Conservation (phyloP, 2,329 filamentous ascomycete genomes). For the Venturia carpophila region DNA sequence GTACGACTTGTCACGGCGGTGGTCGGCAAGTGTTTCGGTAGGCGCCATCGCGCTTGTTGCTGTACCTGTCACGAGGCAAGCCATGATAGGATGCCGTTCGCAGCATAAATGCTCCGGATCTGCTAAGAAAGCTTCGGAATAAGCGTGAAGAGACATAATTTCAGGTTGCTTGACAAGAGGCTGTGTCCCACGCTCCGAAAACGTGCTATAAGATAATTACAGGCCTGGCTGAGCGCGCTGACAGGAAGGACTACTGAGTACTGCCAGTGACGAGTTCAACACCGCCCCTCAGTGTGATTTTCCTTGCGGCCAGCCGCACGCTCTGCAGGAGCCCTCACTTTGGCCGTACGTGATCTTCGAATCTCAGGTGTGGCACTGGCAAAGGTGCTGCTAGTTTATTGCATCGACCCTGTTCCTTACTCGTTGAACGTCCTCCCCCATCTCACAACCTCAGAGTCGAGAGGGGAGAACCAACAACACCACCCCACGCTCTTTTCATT, state of each 20-base stretch:
- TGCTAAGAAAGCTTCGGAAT: background rate
- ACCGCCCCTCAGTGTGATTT: background rate
- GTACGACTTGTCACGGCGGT: background rate
- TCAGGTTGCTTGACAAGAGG: background rate
- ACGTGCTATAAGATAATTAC: slow-evolving; percentile 2
- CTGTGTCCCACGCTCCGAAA: background rate
- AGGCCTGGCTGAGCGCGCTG: background rate
- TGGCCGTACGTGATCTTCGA: background rate
- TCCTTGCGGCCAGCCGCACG: slow-evolving; percentile 5
- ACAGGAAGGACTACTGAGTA: background rate
- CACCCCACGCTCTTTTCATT: background rate
- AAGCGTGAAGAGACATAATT: background rate
- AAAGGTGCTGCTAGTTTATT: slow-evolving; percentile 3
- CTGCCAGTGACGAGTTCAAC: no score
- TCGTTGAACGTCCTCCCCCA: background rate
- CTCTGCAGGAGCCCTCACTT: background rate
- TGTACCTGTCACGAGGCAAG: background rate
- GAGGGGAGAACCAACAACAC: background rate
- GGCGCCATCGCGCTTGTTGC: slow-evolving; percentile 12
- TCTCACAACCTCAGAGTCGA: background rate
- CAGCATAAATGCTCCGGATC: background rate
- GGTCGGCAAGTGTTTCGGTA: background rate
- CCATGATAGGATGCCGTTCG: background rate
- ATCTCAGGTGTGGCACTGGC: background rate
- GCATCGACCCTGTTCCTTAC: background rate